Conservation (phyloP, 768 basidiomycete genomes). For the Hericium rajendrae region DNA sequence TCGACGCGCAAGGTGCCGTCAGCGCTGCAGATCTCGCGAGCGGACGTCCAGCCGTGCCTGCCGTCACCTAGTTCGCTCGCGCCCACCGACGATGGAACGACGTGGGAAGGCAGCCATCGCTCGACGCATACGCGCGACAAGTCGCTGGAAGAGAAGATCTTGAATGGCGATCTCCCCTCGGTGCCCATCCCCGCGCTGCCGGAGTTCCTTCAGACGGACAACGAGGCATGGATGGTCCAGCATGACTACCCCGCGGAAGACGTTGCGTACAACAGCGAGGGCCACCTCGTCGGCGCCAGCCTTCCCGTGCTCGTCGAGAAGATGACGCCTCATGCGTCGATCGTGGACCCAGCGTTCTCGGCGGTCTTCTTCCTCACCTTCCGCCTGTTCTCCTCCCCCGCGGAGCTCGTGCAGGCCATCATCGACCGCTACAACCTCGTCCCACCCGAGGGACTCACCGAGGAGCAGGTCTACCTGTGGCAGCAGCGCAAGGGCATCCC, state of each 20-base stretch:
- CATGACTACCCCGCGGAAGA: slow-evolving; percentile 80
- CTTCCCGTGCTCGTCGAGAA: slow-evolving; percentile 88
- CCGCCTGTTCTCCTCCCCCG: slow-evolving; percentile 77
- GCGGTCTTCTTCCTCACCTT: slow-evolving; percentile 94
- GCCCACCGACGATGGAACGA: slow-evolving; percentile 45
- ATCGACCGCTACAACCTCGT: slow-evolving; percentile 77
- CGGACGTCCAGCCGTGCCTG: slow-evolving; percentile 20
- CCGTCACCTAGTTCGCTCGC: slow-evolving; percentile 41
- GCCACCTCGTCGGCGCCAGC: slow-evolving; percentile 84
- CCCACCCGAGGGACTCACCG: slow-evolving; percentile 46
- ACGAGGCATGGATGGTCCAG: slow-evolving; percentile 45
- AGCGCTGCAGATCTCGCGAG: not conserved
- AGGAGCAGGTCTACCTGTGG: slow-evolving; percentile 65
- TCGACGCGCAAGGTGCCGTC: not conserved
- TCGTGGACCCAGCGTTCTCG: slow-evolving; percentile 81
- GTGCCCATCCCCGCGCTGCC: slow-evolving; percentile 31
- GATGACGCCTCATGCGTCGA: slow-evolving; percentile 90
- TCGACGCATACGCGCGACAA: slow-evolving; percentile 22
- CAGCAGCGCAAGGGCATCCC: slow-evolving; percentile 82
- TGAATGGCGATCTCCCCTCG: slow-evolving; percentile 41
- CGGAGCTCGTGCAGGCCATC: slow-evolving; percentile 65
- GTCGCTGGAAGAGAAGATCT: slow-evolving; percentile 44
- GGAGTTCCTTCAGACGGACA: slow-evolving; percentile 24
- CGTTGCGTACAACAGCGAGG: slow-evolving; percentile 85
- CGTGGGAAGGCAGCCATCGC: slow-evolving; percentile 40